Evolutionary conservation across 116 monocot genomes (phyloP).

Genomic region (Papilionanthe hybrid): DNA sequence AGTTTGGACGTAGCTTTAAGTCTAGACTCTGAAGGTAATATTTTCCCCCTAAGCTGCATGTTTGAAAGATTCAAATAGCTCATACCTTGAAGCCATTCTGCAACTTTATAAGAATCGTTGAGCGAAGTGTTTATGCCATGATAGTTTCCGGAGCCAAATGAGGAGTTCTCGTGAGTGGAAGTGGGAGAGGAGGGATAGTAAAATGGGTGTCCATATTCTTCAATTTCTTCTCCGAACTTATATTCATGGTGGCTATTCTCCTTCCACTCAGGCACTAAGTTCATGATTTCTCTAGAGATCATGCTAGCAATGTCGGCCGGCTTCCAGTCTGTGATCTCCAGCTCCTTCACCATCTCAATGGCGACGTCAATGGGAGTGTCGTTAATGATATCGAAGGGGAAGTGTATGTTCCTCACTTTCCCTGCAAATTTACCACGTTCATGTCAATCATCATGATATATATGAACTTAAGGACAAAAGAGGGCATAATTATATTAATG

Average conservation of each 20-base stretch:
- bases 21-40: too few species aligned
- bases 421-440: constrained; percentile 22
- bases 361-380: constrained; percentile 76
- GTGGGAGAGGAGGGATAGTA: constrained; percentile 51
- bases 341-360: constrained; percentile 76
- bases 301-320: constrained; percentile 58
- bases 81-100: constrained; percentile 53
- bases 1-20: too few species aligned
- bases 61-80: not conserved
- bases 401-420: constrained; percentile 53
- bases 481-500: too few species aligned
- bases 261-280: constrained; percentile 57
- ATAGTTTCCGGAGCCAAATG: constrained; percentile 16
- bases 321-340: constrained; percentile 60
- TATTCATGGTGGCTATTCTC: constrained; percentile 32
- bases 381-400: constrained; percentile 60
- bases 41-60: too few species aligned
- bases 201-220: constrained; percentile 36
- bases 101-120: constrained; percentile 2
- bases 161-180: constrained; percentile 54
- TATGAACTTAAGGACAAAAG: too few species aligned
- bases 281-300: constrained; percentile 57
- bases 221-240: constrained; percentile 36
- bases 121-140: not conserved
- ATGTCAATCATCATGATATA: not conserved